Base-by-base conservation (phyloP, 176 grass and related monocot species). In the Hordeum marinum region DNA sequence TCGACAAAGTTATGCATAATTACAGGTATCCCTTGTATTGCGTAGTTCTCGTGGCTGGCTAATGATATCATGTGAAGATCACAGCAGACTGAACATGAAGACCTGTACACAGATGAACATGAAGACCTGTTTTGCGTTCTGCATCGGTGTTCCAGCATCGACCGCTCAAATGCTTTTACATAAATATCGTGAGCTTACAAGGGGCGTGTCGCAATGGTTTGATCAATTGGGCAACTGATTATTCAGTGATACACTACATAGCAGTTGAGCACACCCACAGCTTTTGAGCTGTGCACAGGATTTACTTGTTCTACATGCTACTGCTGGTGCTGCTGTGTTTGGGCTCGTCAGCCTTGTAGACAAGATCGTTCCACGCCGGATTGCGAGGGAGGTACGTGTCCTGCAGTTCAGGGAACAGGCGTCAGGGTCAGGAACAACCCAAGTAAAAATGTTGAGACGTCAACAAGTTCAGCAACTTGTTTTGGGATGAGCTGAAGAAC, bases 301-400 rank as follows among this genome's bases (percentile, higher is more conserved):
- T 46, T 73, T 17, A 46, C 18, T 63, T 48, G 4, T 77, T 63
- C 54, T 90, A 82, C 88, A 90, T 82, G 88, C 77, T 81, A 9
- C 71, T 85, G 66, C 64, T 68, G 66, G 63, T 65, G 63, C 13
- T 65, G 83, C 77, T 76, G 7, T 24, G 48, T 63, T 89, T 76
- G 78, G 84, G 73, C 15, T 76, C 24, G 68, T 85, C 72, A 3
- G 60, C 89, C 46, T 76, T 85, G 73, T 81, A 83, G 21, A 95
- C 43, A 29, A 95, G 79, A 25, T 92, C 87, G 63, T 85, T 83
- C 95, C 86, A 90, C 37, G 27, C 66, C 35, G 83, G 85, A 36
- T 92, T 95, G 21, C 88, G 89, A 66, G 93, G 91, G 46, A 98
- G 91, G 84, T 92, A 95, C 0, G 93, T 94, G 64, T 95, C 93